Base-by-base conservation (phyloP, 306 rosid species). In the Pterocarpus santalinus region DNA sequence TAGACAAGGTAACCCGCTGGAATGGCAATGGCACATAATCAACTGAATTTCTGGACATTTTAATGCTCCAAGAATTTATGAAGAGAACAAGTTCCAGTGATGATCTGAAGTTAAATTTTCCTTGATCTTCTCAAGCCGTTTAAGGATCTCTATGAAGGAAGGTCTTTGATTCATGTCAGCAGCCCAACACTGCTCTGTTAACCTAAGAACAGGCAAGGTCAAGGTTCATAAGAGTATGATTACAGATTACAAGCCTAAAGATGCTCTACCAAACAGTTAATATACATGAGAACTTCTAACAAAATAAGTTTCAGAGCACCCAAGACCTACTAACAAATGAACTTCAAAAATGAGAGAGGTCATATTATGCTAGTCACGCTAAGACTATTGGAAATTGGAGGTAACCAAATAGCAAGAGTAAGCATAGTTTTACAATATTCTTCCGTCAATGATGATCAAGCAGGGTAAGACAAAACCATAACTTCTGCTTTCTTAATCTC, bases 91-190 rank as follows among this genome's bases (percentile, higher is more conserved):
- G 78, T 69, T 72, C 98, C 98, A 92, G 80, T 88, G 93, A 88
- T 92, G 92, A 62, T 92, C 98, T 41, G 96, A 14, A 5, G 91
- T 91, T 13, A 88, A 72, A 82, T 46, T 87, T 73, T 90, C 98
- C 85, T 94, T 92, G 41, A 88, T 65, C 91, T 76, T 92, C 71
- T 94, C 98, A 44, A 94, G 97, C 75, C 80, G 86, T 77, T 90
- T 92, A 80, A 94, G 93, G 77, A 94, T 94, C 33, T 92, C 97
- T 85, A 94, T 83, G 90, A 94, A 94, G 44, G 88, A 82, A 56
- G 98, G 98, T 72, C 98, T 90, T 74, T 66, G 86, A 83, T 79
- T 94, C 90, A 84, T 83, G 80, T 94, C 96, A 39, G 87, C 58
- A 38, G 87, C 83, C 98, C 98, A 92, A 84, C 97, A 94, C 57